Base-by-base conservation (phyloP, 495 filamentous ascomycete species). In the Tuber brumale region DNA sequence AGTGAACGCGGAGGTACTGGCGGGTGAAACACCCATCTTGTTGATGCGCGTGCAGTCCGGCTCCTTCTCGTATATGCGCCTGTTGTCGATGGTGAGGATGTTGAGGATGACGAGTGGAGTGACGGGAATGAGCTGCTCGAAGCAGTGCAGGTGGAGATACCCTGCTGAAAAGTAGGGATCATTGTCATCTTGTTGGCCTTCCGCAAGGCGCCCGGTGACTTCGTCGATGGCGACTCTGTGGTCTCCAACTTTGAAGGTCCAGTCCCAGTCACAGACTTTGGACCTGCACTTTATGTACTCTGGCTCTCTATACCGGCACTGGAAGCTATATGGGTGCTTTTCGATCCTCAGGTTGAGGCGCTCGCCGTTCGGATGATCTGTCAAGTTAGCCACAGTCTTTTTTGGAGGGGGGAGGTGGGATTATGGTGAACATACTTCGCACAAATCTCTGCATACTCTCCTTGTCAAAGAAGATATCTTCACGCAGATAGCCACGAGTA, bases 171-270 rank as follows among this genome's bases (percentile, higher is more conserved):
- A 82, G 71, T 82, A 82, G 0, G 81, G 81, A 51, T 78, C 74
- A 35, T 80, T 80, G 42, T 79, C 74, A 35, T 74, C 42, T 1
- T 70, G 46, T 19, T 80, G 57, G 16, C 70, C n/a, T 35, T 66
- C 70, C 8, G 61, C 23, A 31, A 82, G 76, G 23, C 81, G 74
- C 39, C 77, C 69, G 14, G 72, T 44, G 44, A 82, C 77, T 51
- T 82, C 81, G 7, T 82, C 81, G 37, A 82, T 80, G 23, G 80
- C 75, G 41, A 82, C 72, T 43, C 80, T 77, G 61, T 75, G 45
- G 3, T 82, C 73, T 14, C 80, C 80, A 37, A 74, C 72, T 31
- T 57, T 69, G 73, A 82, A 70, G 43, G 35, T 21, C 31, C 76
- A 51, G 16, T 72, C 44, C 31, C 70, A 57, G 8, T 19, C 16